phyloP scores from a whole-genome alignment of 495 filamentous ascomycete genomes.

The Viridothelium virens region DNA sequence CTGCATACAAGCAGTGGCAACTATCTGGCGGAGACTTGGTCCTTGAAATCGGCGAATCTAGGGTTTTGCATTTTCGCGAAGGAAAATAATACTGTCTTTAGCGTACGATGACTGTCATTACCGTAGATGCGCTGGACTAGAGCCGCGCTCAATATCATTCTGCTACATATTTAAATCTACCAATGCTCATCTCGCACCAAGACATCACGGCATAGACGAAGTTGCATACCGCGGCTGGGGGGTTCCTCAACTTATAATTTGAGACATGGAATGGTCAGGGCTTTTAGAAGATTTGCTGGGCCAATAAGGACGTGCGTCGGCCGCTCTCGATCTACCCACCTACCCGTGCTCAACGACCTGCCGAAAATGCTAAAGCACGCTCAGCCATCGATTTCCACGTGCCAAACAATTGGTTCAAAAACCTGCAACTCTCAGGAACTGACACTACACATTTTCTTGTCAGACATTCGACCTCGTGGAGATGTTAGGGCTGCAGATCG shows the following conservation, averaged over 20 bases:
- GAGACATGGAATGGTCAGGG: background rate
- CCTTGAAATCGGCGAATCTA: background rate
- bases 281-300: background rate
- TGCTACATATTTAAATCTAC: conserved; percentile 2
- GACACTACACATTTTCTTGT: background rate
- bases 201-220: too few relatives aligned
- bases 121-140: background rate
- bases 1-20: background rate
- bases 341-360: background rate
- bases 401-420: background rate
- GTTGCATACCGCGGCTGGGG: too few relatives aligned
- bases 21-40: background rate
- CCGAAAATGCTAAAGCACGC: conserved; percentile 1
- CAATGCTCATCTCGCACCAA: background rate
- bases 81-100: conserved; percentile 6
- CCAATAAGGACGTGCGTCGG: background rate
- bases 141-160: conserved; percentile 3
- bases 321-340: background rate
- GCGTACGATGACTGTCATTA: background rate
- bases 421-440: background rate
- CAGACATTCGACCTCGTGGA: background rate
- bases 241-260: too few relatives aligned
- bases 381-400: conserved; percentile 1
- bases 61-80: background rate
- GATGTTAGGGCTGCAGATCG: background rate